A percentile compares a stretch with the other conserved stretches of the same genome.
These are phyloP conservation scores for Pythium sp. DNA, from an alignment of 352 stramenopile species.

Conservation along the genomic window DNA sequence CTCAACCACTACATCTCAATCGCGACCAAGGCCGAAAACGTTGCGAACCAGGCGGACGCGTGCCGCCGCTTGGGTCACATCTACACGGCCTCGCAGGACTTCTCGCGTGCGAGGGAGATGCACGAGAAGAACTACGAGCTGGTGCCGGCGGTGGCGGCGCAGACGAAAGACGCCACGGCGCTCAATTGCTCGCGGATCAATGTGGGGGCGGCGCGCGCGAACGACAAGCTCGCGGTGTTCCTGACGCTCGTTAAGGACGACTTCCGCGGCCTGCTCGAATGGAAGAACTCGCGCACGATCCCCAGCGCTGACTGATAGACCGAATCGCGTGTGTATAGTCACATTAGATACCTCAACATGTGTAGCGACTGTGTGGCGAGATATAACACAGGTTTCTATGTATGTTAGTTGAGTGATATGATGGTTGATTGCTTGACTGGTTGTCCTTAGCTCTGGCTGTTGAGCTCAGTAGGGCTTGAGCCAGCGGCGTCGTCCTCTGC, in stretches of 20 bases:
- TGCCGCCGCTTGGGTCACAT: slow-evolving; percentile 85
- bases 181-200: slow-evolving; percentile 72
- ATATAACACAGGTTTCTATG: slow-evolving; percentile 11
- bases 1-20: slow-evolving; percentile 85
- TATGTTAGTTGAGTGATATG: neutral
- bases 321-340: neutral
- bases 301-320: slow-evolving; percentile 36
- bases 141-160: slow-evolving; percentile 44
- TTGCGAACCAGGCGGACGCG: slow-evolving; percentile 83
- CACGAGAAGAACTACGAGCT: slow-evolving; percentile 91
- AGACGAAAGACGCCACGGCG: slow-evolving; percentile 34
- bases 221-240: slow-evolving; percentile 65
- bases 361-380: neutral
- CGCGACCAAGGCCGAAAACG: slow-evolving; percentile 76
- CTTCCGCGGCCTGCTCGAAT: slow-evolving; percentile 64
- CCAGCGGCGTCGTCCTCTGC: slow-evolving; percentile 4
- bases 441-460: slow-evolving; percentile 8
- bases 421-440: neutral
- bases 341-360: neutral
- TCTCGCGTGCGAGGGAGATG: slow-evolving; percentile 79
- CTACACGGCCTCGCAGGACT: slow-evolving; percentile 79
- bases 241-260: slow-evolving; percentile 67
- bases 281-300: slow-evolving; percentile 73
- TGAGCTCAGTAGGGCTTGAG: neutral
- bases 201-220: slow-evolving; percentile 61